These are phyloP conservation scores for Cercospora citrullina DNA, from an alignment of 2,329 filamentous ascomycete genomes.

Conservation along the genomic window DNA sequence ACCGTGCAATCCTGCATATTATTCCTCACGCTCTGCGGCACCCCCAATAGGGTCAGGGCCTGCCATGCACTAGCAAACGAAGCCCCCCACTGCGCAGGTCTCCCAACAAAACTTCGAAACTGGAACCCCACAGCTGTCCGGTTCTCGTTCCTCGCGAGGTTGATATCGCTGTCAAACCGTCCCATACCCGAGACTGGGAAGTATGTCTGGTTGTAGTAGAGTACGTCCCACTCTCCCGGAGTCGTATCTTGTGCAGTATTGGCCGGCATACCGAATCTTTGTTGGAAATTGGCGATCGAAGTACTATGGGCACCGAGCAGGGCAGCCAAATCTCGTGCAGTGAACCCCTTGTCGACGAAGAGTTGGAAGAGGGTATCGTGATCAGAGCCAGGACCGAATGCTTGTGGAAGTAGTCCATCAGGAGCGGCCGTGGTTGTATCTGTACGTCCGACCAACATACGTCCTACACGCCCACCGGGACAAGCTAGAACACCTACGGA, in stretches of 20 bases:
- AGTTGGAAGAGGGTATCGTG: slow-evolving; percentile 47
- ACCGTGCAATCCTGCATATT: slow-evolving; percentile 22
- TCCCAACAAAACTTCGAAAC: slow-evolving; percentile 37
- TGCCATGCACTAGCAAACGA: slow-evolving; percentile 24
- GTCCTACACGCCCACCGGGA: slow-evolving; percentile 54
- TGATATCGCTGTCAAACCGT: slow-evolving; percentile 38
- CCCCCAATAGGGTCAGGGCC: slow-evolving; percentile 21
- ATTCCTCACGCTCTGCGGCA: slow-evolving; percentile 16
- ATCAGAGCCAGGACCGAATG: slow-evolving; percentile 41
- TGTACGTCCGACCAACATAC: slow-evolving; percentile 52
- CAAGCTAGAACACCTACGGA: slow-evolving; percentile 52
- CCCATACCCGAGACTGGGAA: slow-evolving; percentile 30
- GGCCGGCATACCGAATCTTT: slow-evolving; percentile 31
- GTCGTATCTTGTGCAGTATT: slow-evolving; percentile 51
- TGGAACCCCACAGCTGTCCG: slow-evolving; percentile 14
- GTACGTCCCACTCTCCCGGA: slow-evolving; percentile 52
- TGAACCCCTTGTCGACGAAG: slow-evolving; percentile 55
- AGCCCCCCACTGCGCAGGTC: slow-evolving; percentile 38
- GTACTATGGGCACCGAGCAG: slow-evolving; percentile 57
- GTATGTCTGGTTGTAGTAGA: slow-evolving; percentile 48
- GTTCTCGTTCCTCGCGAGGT: slow-evolving; percentile 32
- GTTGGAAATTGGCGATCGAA: slow-evolving; percentile 47
- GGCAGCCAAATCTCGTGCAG: slow-evolving; percentile 52
- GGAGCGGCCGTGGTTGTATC: slow-evolving; percentile 48
- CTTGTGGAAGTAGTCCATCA: slow-evolving; percentile 49